Conservation (phyloP, 441 rosid genomes). For the Gossypium schwendimanii region DNA sequence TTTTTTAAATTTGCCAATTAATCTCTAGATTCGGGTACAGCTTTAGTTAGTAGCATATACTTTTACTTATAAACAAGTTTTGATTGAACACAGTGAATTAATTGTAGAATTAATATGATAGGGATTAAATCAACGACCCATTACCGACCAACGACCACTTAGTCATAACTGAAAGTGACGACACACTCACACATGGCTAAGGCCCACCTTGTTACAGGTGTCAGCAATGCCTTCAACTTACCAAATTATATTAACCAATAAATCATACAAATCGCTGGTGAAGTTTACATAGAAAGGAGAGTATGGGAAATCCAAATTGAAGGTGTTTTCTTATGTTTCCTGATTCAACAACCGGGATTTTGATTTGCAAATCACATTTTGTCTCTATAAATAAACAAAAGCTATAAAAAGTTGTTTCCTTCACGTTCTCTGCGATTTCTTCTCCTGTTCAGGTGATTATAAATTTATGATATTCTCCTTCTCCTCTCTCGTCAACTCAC, state of each 20-base stretch:
- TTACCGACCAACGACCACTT: no score
- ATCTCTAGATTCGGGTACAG: no score
- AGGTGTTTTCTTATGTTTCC: slow-evolving; percentile 18
- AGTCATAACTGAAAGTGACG: no score
- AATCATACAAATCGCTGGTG: neutral
- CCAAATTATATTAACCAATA: neutral
- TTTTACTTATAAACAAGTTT: no score
- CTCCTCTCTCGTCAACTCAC: neutral
- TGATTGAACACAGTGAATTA: no score
- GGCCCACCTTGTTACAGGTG: neutral
- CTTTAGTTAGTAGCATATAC: no score
- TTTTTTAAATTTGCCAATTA: no score
- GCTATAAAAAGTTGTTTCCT: neutral
- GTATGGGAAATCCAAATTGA: neutral
- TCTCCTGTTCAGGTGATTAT: slow-evolving; percentile 3
- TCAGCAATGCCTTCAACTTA: neutral
- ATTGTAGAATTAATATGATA: no score
- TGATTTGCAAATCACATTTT: slow-evolving; percentile 22
- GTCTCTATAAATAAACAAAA: slow-evolving; percentile 23
- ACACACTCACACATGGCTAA: no score
- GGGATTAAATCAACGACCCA: no score
- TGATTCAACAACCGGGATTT: slow-evolving; percentile 21
- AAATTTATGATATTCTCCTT: neutral
- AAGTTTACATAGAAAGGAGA: neutral
- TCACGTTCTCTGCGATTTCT: slow-evolving; percentile 28